These are phyloP conservation scores for Candida saitoana DNA, from an alignment of 805 yeast species.

Conservation along the genomic window DNA sequence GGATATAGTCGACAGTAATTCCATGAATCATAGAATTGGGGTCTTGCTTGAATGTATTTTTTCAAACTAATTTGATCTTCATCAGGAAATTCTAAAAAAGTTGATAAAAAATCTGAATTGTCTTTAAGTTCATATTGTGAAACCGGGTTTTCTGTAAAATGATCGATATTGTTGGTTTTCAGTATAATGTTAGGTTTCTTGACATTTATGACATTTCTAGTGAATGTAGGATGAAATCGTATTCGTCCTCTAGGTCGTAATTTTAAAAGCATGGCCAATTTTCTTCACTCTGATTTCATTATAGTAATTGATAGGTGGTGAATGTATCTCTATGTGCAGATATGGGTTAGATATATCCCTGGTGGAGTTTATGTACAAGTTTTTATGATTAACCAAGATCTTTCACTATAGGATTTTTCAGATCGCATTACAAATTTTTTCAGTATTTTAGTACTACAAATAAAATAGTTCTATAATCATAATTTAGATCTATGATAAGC, in stretches of 20 bases:
- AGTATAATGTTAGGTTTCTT: neutral
- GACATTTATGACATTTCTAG: neutral
- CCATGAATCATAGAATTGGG: slow-evolving; percentile 6
- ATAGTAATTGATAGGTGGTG: neutral
- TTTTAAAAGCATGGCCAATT: slow-evolving; percentile 1
- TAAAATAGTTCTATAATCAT: neutral
- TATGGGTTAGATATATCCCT: neutral
- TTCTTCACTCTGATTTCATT: neutral
- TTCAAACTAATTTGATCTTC: slow-evolving; percentile 8
- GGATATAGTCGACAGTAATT: slow-evolving; percentile 3
- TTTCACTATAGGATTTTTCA: neutral
- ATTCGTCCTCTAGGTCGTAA: slow-evolving; percentile 5
- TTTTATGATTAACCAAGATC: neutral
- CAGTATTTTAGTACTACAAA: neutral
- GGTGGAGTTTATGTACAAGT: neutral
- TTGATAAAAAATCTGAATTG: slow-evolving; percentile 1
- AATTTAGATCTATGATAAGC: neutral
- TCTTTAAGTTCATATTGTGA: neutral
- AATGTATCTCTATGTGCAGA: neutral
- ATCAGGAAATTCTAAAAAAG: slow-evolving; percentile 7
- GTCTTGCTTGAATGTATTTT: slow-evolving; percentile 5
- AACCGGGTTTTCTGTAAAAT: neutral
- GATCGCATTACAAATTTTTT: neutral
- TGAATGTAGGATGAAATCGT: neutral
- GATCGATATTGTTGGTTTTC: neutral